A percentile compares a stretch with the other conserved stretches of the same genome.
phyloP scores from a whole-genome alignment of 495 filamentous ascomycete species.

The Venustampulla echinocandica region DNA sequence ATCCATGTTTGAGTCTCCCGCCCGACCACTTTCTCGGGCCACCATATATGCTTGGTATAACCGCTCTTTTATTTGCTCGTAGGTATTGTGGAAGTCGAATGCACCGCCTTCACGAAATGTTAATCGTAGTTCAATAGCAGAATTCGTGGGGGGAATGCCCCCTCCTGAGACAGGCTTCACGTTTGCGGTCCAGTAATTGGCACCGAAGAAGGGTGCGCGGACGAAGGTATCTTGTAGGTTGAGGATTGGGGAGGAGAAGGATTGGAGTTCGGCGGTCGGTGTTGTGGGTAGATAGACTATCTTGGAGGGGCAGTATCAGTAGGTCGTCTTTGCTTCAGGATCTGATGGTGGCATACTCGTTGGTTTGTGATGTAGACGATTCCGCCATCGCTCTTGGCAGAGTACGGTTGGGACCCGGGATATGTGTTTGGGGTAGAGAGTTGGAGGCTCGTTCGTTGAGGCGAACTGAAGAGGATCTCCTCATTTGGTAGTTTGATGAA shows the following conservation, averaged over 20 bases:
- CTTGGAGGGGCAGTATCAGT: slow-evolving; percentile 33
- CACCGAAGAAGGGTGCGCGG: slow-evolving; percentile 87
- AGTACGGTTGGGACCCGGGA: slow-evolving; percentile 46
- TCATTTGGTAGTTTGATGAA: slow-evolving; percentile 68
- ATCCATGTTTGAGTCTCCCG: slow-evolving; percentile 37
- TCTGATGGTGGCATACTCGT: slow-evolving; percentile 48
- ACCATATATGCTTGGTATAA: slow-evolving; percentile 71
- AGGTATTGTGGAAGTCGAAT: slow-evolving; percentile 79
- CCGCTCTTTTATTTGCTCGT: slow-evolving; percentile 76
- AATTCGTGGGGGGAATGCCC: slow-evolving; percentile 69
- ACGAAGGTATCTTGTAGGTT: slow-evolving; percentile 85
- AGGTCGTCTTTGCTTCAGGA: not conserved
- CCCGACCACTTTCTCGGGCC: slow-evolving; percentile 38
- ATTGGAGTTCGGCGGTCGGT: slow-evolving; percentile 61
- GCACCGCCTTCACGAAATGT: slow-evolving; percentile 93
- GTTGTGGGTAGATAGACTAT: slow-evolving; percentile 80
- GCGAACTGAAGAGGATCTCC: slow-evolving; percentile 59
- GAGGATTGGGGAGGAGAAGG: slow-evolving; percentile 81
- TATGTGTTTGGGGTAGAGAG: slow-evolving; percentile 52
- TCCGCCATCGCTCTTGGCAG: slow-evolving; percentile 51
- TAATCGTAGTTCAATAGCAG: slow-evolving; percentile 68
- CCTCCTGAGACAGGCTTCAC: slow-evolving; percentile 75
- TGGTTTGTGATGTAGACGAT: slow-evolving; percentile 81
- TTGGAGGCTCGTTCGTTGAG: slow-evolving; percentile 57
- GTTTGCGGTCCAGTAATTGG: slow-evolving; percentile 79